Percentiles rank a stretch among this genome's conserved stretches.
These are phyloP conservation scores for Stevia rebaudiana DNA, from an alignment of 140 eudicot genomes.

Conservation along the genomic window DNA sequence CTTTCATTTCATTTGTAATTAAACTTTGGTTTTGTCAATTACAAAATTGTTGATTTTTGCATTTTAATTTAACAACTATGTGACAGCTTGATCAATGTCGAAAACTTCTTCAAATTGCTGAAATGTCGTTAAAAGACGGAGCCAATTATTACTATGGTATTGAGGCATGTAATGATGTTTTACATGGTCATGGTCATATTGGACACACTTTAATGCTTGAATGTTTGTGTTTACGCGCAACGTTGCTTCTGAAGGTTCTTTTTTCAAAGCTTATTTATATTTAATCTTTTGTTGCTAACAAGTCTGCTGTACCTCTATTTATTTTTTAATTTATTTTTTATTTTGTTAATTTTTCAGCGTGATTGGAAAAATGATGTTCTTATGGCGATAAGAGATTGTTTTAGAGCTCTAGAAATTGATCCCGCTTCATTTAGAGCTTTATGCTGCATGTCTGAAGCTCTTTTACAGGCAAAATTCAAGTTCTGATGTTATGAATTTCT, in stretches of 20 bases:
- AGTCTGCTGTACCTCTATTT: background rate
- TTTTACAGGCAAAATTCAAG: slow-evolving; percentile 44
- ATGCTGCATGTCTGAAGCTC: slow-evolving; percentile 71
- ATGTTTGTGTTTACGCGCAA: slow-evolving; percentile 86
- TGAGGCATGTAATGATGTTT: slow-evolving; percentile 91
- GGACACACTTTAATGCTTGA: slow-evolving; percentile 63
- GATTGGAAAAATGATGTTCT: slow-evolving; percentile 84
- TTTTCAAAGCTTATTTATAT: background rate
- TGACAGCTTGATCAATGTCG: slow-evolving; percentile 70
- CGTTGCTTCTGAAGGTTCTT: slow-evolving; percentile 76
- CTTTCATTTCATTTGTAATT: background rate
- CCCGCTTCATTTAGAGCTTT: slow-evolving; percentile 59
- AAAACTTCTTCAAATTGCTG: slow-evolving; percentile 68
- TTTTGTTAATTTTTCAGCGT: slow-evolving; percentile 39
- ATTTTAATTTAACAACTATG: slow-evolving; percentile 6
- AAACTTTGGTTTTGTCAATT: background rate
- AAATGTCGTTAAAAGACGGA: slow-evolving; percentile 61
- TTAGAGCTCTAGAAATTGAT: slow-evolving; percentile 59
- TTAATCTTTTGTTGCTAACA: background rate
- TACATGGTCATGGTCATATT: slow-evolving; percentile 73
- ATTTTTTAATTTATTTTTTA: background rate
- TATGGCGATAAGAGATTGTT: slow-evolving; percentile 86
- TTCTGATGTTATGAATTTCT: slow-evolving; percentile 3
- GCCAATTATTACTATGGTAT: slow-evolving; percentile 63
- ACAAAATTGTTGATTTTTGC: slow-evolving; percentile 1